Base-by-base conservation (phyloP, 1,284 basidiomycete genomes). In the Pisolithus thermaeus region DNA sequence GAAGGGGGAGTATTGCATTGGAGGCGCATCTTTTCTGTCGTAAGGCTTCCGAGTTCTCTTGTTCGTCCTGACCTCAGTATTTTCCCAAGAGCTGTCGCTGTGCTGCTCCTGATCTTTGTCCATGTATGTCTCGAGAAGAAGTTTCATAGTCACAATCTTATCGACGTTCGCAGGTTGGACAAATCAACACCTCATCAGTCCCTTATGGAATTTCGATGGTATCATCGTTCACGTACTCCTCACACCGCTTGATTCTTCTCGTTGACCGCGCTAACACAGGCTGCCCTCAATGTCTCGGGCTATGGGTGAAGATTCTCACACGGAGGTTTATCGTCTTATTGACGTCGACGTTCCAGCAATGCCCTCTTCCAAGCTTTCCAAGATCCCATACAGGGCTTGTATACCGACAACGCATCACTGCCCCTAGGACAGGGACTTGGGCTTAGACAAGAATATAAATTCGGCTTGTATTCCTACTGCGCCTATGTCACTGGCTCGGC, bases 391-490 rank as follows among this genome's bases (percentile, higher is more conserved):
- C 66, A 74, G 38, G 79, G 76, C 25, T 72, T 91, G n/a, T 88
- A 88, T 66, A 79, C 84, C n/a, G 62, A 65, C 49, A 85, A 90
- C 63, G 73, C 79, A 28, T 79, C 79, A 40, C 74, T 77, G 46
- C 84, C 87, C 4, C 77, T 91, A 3, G 74, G 72, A 50, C 63
- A 70, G 46, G 61, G 70, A 47, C 70, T 72, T 22, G 88, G 88
- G 30, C 70, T 91, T 50, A 81, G 88, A 59, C 77, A 84, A 62
- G 66, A 75, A 54, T 91, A 91, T 70, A 71, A 80, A 53, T 91
- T 86, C 58, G 88, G 88, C 22, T 72, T 91, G 38, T 91, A 91
- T 70, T 80, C 81, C 20, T 79, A 87, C 63, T 90, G 87, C 58
- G 87, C 75, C 59, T 90, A 83, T 61, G 69, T 84, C 59, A 77